Conservation (phyloP, 768 basidiomycete genomes). For the Crepidotus variabilis region DNA sequence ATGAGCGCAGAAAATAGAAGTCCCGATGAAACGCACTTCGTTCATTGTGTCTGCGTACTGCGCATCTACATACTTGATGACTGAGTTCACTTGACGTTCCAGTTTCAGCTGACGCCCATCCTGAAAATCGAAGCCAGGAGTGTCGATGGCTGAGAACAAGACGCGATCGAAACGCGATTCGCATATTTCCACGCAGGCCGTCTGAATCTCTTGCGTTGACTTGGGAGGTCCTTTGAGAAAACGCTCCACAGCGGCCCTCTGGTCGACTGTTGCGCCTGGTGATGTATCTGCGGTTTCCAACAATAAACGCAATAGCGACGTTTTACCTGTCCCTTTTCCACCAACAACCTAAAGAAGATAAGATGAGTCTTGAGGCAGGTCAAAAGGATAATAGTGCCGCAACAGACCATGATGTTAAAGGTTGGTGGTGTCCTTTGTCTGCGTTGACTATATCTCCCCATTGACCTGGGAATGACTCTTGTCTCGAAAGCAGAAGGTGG, state of each 20-base stretch:
- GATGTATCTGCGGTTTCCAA: slow-evolving; percentile 85
- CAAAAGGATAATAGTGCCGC: slow-evolving; percentile 11
- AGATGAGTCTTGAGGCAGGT: slow-evolving; percentile 6
- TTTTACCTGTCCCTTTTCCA: slow-evolving; percentile 80
- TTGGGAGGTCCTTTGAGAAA: slow-evolving; percentile 63
- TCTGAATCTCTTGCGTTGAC: slow-evolving; percentile 58
- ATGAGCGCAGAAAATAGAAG: neutral
- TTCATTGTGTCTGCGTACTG: slow-evolving; percentile 86
- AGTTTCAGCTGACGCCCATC: slow-evolving; percentile 72
- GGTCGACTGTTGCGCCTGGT: slow-evolving; percentile 70
- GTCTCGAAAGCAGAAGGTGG: slow-evolving; percentile 66
- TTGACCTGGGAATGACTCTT: slow-evolving; percentile 35
- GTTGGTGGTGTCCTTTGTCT: slow-evolving; percentile 66
- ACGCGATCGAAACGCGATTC: slow-evolving; percentile 81
- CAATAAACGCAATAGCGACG: slow-evolving; percentile 73
- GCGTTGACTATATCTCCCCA: slow-evolving; percentile 57
- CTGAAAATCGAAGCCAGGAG: slow-evolving; percentile 77
- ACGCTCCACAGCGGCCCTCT: slow-evolving; percentile 57
- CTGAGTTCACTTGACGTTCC: slow-evolving; percentile 69
- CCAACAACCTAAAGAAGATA: slow-evolving; percentile 60
- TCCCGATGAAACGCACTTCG: slow-evolving; percentile 50
- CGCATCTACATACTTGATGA: slow-evolving; percentile 76
- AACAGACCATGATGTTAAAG: slow-evolving; percentile 80
- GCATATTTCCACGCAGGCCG: slow-evolving; percentile 76
- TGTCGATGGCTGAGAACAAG: slow-evolving; percentile 78